These are phyloP conservation scores for Leccinum colubrinum DNA, from an alignment of 1,284 basidiomycete genomes.

Conservation along the genomic window DNA sequence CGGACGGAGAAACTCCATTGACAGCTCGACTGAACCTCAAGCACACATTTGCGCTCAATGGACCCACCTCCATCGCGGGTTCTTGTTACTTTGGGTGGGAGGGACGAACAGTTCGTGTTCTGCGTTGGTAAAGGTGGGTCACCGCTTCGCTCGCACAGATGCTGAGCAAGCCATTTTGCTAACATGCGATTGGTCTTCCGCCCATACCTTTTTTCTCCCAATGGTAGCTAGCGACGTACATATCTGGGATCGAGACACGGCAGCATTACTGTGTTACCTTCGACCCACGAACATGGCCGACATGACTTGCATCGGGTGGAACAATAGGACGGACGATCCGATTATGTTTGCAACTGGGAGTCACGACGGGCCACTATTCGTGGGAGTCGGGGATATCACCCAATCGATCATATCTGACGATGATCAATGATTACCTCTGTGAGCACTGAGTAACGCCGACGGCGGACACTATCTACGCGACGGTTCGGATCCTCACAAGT, in stretches of 20 bases:
- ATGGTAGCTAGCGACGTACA: slow-evolving; percentile 69
- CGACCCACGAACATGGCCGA: slow-evolving; percentile 46
- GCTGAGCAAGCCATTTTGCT: neutral
- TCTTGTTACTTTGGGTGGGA: slow-evolving; percentile 75
- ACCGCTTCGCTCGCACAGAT: neutral
- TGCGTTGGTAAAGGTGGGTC: slow-evolving; percentile 70
- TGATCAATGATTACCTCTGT: too few species aligned
- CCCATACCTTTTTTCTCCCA: neutral
- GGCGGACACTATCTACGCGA: too few species aligned
- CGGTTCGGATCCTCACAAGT: too few species aligned
- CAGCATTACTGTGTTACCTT: slow-evolving; percentile 60
- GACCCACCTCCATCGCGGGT: slow-evolving; percentile 70
- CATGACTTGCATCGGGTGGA: slow-evolving; percentile 77
- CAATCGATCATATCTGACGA: too few species aligned
- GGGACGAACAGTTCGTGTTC: slow-evolving; percentile 71
- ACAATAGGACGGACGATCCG: slow-evolving; percentile 56
- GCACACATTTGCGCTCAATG: slow-evolving; percentile 71
- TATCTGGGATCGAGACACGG: slow-evolving; percentile 80
- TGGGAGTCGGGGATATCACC: too few species aligned
- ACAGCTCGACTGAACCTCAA: slow-evolving; percentile 50
- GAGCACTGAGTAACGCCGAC: too few species aligned
- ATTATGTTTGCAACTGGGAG: slow-evolving; percentile 80
- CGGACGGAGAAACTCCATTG: slow-evolving; percentile 30
- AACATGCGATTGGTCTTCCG: neutral
- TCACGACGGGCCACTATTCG: slow-evolving; percentile 52